These are phyloP conservation scores for Royoungia palumana DNA, from an alignment of 768 basidiomycete species.

Conservation along the genomic window DNA sequence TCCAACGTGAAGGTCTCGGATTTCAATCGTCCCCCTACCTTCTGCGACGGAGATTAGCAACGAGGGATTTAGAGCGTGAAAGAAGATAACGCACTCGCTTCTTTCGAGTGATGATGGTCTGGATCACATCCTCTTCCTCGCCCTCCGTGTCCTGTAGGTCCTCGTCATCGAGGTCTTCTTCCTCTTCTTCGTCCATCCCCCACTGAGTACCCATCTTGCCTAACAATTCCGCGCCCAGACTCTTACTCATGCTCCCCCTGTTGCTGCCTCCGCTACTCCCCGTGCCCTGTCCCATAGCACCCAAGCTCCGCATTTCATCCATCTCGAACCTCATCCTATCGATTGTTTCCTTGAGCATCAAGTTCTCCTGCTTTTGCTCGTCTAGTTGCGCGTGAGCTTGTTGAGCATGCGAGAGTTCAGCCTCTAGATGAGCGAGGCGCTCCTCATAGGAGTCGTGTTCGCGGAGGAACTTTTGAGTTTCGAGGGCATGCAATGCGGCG, in stretches of 20 bases:
- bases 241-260: conserved; percentile 63
- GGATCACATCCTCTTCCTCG: conserved; percentile 63
- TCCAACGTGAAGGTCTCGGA: conserved; percentile 44
- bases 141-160: conserved; percentile 57
- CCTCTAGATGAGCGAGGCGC: conserved; percentile 65
- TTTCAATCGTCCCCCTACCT: conserved; percentile 60
- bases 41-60: conserved; percentile 39
- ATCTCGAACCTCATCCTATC: conserved; percentile 92
- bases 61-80: conserved; percentile 3
- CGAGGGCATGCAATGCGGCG: conserved; percentile 57
- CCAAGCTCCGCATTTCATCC: conserved; percentile 75
- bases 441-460: conserved; percentile 73
- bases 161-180: conserved; percentile 36
- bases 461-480: conserved; percentile 59
- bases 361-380: conserved; percentile 92
- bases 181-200: conserved; percentile 43
- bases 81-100: conserved; percentile 52
- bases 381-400: conserved; percentile 74
- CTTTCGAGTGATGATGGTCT: conserved; percentile 86
- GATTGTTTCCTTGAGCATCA: conserved; percentile 92
- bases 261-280: conserved; percentile 48
- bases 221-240: conserved; percentile 68
- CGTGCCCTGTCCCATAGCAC: conserved; percentile 34
- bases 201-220: conserved; percentile 53
- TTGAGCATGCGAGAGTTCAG: conserved; percentile 66